Evolutionary conservation across 2,329 filamentous ascomycete species (phyloP).

Genomic region (Fusarium sp.): DNA sequence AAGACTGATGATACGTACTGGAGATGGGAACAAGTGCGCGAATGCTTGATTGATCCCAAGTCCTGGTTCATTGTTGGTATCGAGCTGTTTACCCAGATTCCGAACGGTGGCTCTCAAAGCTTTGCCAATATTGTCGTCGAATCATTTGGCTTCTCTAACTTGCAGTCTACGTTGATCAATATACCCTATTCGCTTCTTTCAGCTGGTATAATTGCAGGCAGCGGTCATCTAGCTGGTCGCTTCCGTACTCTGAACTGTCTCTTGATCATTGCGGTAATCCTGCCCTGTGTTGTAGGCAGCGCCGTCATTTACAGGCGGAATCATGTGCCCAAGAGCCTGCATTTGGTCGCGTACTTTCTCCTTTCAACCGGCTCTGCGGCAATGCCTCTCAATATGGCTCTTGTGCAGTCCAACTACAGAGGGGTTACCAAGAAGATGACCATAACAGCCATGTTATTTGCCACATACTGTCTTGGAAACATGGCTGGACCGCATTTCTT

Average conservation of each 20-base stretch:
- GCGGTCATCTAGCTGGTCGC: conserved; percentile 62
- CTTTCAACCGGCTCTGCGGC: conserved; percentile 64
- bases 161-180: conserved; percentile 67
- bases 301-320: conserved; percentile 63
- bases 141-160: conserved; percentile 65
- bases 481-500: conserved; percentile 68
- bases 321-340: conserved; percentile 54
- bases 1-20: conserved; percentile 60
- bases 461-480: conserved; percentile 67
- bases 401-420: conserved; percentile 66
- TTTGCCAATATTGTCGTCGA: conserved; percentile 68
- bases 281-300: conserved; percentile 63
- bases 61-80: conserved; percentile 69
- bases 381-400: conserved; percentile 65
- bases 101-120: conserved; percentile 70
- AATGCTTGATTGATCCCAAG: conserved; percentile 68
- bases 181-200: conserved; percentile 68
- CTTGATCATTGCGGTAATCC: conserved; percentile 61
- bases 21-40: conserved; percentile 62
- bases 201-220: conserved; percentile 59
- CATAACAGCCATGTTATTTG: conserved; percentile 65
- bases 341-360: conserved; percentile 68
- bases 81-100: conserved; percentile 65
- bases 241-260: conserved; percentile 64
- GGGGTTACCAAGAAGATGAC: conserved; percentile 71